phyloP scores from a whole-genome alignment of 495 filamentous ascomycete species.

The Podospora comata region DNA sequence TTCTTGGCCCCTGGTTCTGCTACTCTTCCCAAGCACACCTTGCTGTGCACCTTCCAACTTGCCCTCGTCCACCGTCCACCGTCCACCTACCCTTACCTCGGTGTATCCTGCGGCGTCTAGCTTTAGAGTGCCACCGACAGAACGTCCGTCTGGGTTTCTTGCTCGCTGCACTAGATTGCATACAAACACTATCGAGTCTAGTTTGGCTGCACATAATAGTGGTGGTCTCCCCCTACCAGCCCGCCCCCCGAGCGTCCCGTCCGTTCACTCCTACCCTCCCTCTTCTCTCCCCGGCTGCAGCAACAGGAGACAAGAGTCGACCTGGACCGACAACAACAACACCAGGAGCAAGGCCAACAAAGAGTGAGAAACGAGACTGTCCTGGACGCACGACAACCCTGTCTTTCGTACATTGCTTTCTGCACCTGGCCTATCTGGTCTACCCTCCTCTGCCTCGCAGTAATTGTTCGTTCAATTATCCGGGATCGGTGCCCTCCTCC shows the following conservation, averaged over 20 bases:
- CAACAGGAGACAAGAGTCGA: background rate
- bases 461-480: constrained; percentile 37
- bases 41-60: constrained; percentile 3
- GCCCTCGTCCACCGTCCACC: background rate
- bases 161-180: constrained; percentile 19
- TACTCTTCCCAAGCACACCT: background rate
- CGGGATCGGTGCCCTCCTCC: constrained; percentile 31
- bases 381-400: constrained; percentile 18
- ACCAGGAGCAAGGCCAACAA: background rate
- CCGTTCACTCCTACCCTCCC: constrained; percentile 8
- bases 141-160: constrained; percentile 24
- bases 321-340: background rate
- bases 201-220: constrained; percentile 15
- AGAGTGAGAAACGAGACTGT: constrained; percentile 16
- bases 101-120: constrained; percentile 30
- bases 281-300: constrained; percentile 7
- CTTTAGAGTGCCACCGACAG: constrained; percentile 32
- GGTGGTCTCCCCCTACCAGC: constrained; percentile 12
- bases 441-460: constrained; percentile 25
- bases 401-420: constrained; percentile 16
- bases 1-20: background rate
- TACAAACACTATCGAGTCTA: constrained; percentile 21
- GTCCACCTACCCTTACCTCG: constrained; percentile 12
- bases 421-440: constrained; percentile 10
- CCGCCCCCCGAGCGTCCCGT: constrained; percentile 16